phyloP scores from a whole-genome alignment of 352 stramenopile species.

The Globisporangium irregulare region DNA sequence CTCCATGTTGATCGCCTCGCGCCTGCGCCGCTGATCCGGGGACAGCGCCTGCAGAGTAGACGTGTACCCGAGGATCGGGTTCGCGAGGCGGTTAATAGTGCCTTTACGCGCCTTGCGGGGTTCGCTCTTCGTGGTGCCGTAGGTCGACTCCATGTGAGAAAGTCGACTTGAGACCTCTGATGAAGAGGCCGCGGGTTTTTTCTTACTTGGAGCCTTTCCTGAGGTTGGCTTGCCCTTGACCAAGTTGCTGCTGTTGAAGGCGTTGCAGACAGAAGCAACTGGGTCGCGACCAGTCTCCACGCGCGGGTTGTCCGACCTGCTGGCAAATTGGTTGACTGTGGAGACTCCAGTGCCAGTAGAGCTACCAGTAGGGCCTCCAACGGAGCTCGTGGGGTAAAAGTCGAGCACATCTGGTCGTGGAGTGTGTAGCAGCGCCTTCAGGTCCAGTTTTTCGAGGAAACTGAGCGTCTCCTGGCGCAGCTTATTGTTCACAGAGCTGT shows the following conservation, averaged over 20 bases:
- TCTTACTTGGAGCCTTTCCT: background rate
- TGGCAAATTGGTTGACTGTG: background rate
- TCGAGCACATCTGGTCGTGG: slow-evolving; percentile 52
- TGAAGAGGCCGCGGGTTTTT: background rate
- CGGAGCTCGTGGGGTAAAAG: slow-evolving; percentile 27
- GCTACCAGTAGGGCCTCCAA: background rate
- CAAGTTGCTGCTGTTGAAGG: background rate
- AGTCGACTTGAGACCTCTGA: slow-evolving; percentile 26
- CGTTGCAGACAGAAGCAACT: background rate
- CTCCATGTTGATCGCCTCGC: slow-evolving; percentile 28
- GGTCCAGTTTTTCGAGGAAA: slow-evolving; percentile 59
- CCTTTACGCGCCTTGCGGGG: slow-evolving; percentile 49
- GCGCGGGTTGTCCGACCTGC: background rate
- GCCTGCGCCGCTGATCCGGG: slow-evolving; percentile 46
- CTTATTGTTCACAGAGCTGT: background rate
- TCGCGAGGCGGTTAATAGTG: slow-evolving; percentile 60
- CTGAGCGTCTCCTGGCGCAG: slow-evolving; percentile 47
- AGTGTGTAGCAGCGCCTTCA: slow-evolving; percentile 59
- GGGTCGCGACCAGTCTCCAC: slow-evolving; percentile 7
- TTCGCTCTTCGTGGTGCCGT: slow-evolving; percentile 47
- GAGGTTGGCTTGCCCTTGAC: background rate
- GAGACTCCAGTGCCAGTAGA: too few species aligned
- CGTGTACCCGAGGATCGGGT: slow-evolving; percentile 64
- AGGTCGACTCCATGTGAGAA: slow-evolving; percentile 58
- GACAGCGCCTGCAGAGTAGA: slow-evolving; percentile 66